phyloP scores from a whole-genome alignment of 2,329 filamentous ascomycete species.

The Waltergamsia citrina region DNA sequence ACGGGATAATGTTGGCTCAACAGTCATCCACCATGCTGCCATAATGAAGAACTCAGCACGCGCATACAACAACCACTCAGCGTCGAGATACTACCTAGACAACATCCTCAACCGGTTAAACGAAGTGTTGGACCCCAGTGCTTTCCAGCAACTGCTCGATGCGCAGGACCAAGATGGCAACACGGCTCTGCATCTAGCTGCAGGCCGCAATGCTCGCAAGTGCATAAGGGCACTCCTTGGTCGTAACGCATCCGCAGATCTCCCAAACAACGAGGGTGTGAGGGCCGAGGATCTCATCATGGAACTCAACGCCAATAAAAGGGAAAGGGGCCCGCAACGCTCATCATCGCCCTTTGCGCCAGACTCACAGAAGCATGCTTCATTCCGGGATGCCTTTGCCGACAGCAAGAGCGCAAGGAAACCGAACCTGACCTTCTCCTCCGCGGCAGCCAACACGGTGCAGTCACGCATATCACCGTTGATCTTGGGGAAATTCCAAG shows the following conservation, averaged over 20 bases:
- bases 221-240: slow-evolving; percentile 73
- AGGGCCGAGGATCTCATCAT: slow-evolving; percentile 80
- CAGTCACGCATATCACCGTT: slow-evolving; percentile 60
- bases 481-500: slow-evolving; percentile 63
- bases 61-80: slow-evolving; percentile 76
- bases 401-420: slow-evolving; percentile 30
- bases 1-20: slow-evolving; percentile 72
- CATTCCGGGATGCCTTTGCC: slow-evolving; percentile 39
- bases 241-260: slow-evolving; percentile 73
- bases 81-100: slow-evolving; percentile 88
- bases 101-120: slow-evolving; percentile 79
- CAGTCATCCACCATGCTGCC: slow-evolving; percentile 90
- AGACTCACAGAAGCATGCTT: slow-evolving; percentile 47
- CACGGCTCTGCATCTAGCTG: slow-evolving; percentile 67
- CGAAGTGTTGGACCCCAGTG: slow-evolving; percentile 64
- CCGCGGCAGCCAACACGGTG: slow-evolving; percentile 58
- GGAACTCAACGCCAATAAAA: slow-evolving; percentile 58
- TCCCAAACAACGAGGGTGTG: slow-evolving; percentile 72
- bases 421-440: slow-evolving; percentile 37
- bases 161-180: slow-evolving; percentile 80
- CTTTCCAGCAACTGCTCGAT: slow-evolving; percentile 72
- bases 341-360: slow-evolving; percentile 67
- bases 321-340: slow-evolving; percentile 57
- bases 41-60: slow-evolving; percentile 79
- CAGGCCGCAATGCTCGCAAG: slow-evolving; percentile 79